These are phyloP conservation scores for Suhomyces bolitotheri DNA, from an alignment of 1,139 yeast genomes.

Conservation along the genomic window DNA sequence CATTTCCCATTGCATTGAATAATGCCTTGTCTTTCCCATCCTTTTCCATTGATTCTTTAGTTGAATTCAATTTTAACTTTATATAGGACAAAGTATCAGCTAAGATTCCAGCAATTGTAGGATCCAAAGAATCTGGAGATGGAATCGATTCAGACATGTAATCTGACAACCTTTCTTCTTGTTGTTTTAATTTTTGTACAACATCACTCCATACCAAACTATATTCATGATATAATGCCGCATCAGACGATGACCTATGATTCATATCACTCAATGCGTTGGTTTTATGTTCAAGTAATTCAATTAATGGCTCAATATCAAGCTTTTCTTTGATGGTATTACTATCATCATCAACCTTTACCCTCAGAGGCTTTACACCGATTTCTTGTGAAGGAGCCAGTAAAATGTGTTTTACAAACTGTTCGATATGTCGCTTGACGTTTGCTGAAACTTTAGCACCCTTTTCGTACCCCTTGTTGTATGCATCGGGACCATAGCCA, in stretches of 20 bases:
- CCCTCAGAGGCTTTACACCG: neutral
- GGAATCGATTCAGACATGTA: constrained; percentile 21
- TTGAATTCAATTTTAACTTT: constrained; percentile 1
- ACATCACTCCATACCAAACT: constrained; percentile 42
- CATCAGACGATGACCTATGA: constrained; percentile 26
- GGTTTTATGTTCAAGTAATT: constrained; percentile 30
- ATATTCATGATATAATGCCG: constrained; percentile 33
- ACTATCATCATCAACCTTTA: constrained; percentile 31
- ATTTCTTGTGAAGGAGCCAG: constrained; percentile 2
- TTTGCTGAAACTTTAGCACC: constrained; percentile 33
- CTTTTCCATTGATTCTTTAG: constrained; percentile 8
- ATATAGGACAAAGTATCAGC: constrained; percentile 11
- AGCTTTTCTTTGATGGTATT: constrained; percentile 37
- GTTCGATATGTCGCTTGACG: constrained; percentile 24
- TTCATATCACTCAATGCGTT: constrained; percentile 33
- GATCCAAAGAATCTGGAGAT: constrained; percentile 7
- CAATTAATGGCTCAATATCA: constrained; percentile 36
- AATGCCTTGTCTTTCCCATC: constrained; percentile 18
- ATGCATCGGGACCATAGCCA: constrained; percentile 34
- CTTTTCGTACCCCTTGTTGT: constrained; percentile 36
- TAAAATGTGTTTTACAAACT: constrained; percentile 9
- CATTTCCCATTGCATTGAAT: constrained; percentile 23
- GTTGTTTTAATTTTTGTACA: constrained; percentile 27
- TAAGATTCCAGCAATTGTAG: constrained; percentile 12
- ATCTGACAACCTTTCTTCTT: constrained; percentile 28